Conservation (phyloP, 805 yeast species). For the Myxozyma vanderwaltii region DNA sequence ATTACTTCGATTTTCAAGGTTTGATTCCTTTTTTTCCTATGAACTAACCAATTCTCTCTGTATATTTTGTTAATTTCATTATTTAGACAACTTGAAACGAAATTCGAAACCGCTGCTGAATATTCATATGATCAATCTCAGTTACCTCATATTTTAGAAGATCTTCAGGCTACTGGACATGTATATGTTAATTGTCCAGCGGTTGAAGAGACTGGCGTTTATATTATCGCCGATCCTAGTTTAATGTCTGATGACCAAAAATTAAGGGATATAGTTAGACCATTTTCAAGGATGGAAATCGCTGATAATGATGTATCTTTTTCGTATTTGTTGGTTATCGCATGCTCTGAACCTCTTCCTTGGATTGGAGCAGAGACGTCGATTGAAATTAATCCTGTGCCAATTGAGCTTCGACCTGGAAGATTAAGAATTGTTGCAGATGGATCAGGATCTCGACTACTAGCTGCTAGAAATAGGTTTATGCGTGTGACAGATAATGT, state of each 20-base stretch:
- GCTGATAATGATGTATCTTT: slow-evolving; percentile 17
- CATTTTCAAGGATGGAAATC: slow-evolving; percentile 12
- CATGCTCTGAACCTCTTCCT: slow-evolving; percentile 79
- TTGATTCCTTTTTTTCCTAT: not conserved
- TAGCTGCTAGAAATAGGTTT: slow-evolving; percentile 58
- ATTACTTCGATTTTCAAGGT: slow-evolving; percentile 70
- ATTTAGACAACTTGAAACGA: slow-evolving; percentile 51
- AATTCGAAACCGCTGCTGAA: slow-evolving; percentile 71
- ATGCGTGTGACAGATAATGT: slow-evolving; percentile 58
- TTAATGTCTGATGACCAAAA: slow-evolving; percentile 23
- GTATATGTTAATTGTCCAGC: slow-evolving; percentile 74
- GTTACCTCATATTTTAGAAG: slow-evolving; percentile 54
- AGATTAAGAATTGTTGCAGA: slow-evolving; percentile 67
- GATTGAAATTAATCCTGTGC: slow-evolving; percentile 43
- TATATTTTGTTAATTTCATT: not conserved
- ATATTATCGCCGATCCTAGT: slow-evolving; percentile 73
- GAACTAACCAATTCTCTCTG: not conserved
- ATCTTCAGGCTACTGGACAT: slow-evolving; percentile 67
- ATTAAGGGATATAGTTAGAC: slow-evolving; percentile 24
- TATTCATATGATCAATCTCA: slow-evolving; percentile 39
- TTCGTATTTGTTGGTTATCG: slow-evolving; percentile 43
- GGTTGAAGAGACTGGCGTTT: slow-evolving; percentile 72
- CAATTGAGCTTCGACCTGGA: slow-evolving; percentile 64
- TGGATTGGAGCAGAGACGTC: slow-evolving; percentile 85
- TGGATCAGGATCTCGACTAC: slow-evolving; percentile 63